Evolutionary conservation across 495 filamentous ascomycete genomes (phyloP), one percentile per base, ranked within the genome.

Genomic region (Hypoxylon crocopeplum): DNA sequence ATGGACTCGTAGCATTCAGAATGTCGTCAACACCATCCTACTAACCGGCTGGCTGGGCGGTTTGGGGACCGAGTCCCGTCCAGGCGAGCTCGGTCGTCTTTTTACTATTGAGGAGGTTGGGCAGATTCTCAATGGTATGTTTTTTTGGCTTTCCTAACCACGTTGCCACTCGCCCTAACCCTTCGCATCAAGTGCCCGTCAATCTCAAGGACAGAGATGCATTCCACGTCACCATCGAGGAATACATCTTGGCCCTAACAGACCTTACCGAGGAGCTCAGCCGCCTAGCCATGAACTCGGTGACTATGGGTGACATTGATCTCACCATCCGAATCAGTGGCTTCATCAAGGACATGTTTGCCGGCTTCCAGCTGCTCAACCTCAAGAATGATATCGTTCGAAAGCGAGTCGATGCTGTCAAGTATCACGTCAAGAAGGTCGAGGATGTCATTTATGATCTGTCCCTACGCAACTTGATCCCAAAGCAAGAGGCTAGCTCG

Each of bases 381-480:
- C 75, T 98, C 53, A 98, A 98, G 83, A 98, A 98, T 68, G 94
- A 98, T 67, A 83, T 86, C 11, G 76, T 98, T 66, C 81, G 94
- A 36, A 91, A 89, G 74, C 85, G 91, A 50, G 92, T 88, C 21
- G 94, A 98, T 75, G 87, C 89, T 20, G 89, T 98, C 70, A 98
- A 98, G 79, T 98, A 98, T 58, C 87, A 87, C 56, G 90, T 96
- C 80, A 98, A 98, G 81, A 96, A 96, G 75, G 91, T 96, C 30
- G 94, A 98, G 78, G 94, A 98, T 73, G 92, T 98, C 16, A 92
- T 96, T 13, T 98, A 98, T 66, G 94, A 98, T 69, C 78, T 98
- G 22, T 91, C 88, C 4, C 74, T 98, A 70, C 83, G 93, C 47
- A 93, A 93, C 64, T 72, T 98, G 56, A 80, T 96, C 16, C 86